These are phyloP conservation scores for Cercospora zeae-maydis DNA, from an alignment of 2,329 filamentous ascomycete species.

Conservation along the genomic window DNA sequence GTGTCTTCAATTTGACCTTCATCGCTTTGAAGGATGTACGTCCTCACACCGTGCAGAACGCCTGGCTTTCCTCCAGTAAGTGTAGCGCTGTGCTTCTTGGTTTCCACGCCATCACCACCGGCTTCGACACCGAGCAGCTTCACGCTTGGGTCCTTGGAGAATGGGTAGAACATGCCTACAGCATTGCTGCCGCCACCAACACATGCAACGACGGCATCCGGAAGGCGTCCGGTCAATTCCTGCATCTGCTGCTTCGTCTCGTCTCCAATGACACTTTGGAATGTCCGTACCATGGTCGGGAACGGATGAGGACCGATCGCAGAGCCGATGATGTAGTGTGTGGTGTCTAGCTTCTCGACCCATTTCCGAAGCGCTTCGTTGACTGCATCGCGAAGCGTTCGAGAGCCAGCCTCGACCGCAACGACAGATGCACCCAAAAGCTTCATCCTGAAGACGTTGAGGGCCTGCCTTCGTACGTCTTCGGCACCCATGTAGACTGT, in stretches of 20 bases:
- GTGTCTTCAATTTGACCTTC: conserved; percentile 93
- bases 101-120: conserved; percentile 88
- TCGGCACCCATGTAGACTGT: conserved; percentile 98
- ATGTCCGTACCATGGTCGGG: conserved; percentile 94
- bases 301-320: conserved; percentile 97
- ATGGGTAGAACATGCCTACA: conserved; percentile 97
- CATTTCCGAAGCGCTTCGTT: conserved; percentile 93
- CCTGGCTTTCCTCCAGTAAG: conserved; percentile 82
- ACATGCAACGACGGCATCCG: conserved; percentile 93
- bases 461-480: conserved; percentile 89
- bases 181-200: conserved; percentile 95
- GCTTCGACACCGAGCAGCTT: conserved; percentile 92
- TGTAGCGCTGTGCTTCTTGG: conserved; percentile 79
- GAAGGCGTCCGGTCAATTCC: conserved; percentile 78
- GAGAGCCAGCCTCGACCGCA: conserved; percentile 84
- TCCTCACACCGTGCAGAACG: conserved; percentile 91
- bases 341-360: conserved; percentile 88
- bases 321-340: conserved; percentile 97
- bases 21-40: conserved; percentile 88
- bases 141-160: conserved; percentile 77
- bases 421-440: conserved; percentile 89
- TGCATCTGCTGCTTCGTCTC: conserved; percentile 93
- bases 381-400: conserved; percentile 63
- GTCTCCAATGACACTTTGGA: conserved; percentile 93
- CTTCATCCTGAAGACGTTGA: conserved; percentile 99